Evolutionary conservation across 352 stramenopile genomes (phyloP), one percentile per base, ranked within the genome.

Genomic region (Globisporangium echinulatum): DNA sequence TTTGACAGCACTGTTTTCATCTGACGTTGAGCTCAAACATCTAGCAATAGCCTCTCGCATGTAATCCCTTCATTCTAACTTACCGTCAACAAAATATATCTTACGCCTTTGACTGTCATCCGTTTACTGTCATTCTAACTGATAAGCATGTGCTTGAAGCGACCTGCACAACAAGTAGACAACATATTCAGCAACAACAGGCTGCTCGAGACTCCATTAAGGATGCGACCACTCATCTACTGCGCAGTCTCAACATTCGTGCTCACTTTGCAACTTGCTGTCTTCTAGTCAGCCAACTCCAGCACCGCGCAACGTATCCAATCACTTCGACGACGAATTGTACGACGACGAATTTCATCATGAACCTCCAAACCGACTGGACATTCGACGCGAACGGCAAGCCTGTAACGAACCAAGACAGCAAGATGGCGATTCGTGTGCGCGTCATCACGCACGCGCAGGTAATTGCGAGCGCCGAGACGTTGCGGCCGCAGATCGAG

Each of bases 331-430:
- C 39, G 7, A 11, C 39, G 7, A 11, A 11, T 43, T 47, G 17
- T 19, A 19, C 10, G 7, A 11, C 39, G 7, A 11, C 39, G 7
- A 11, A 11, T 43, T 47, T 14, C 38, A 33, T 15, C 33, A 59
- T 59, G 43, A 3, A 9, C 9, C 5, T 61, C 48, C n/a, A 61
- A 38, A 55, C 56, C 10, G 47, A 56, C 19, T 61, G 56, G 56
- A 17, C 3, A 10, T 54, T 56, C 17, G 25, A 43, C 56, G 17
- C 17, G 19, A 13, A 61, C 5, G 56, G 54, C 14, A 52, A 50
- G 8, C 11, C 42, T 5, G 11, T 48, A 6, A 25, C 19, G 13
- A 52, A 4, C 14, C 8, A 44, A 5, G 7, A 14, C 7, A 36
- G 37, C 33, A 25, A 25, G 2, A 33, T 3, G 1, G 33, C 33